Conservation (phyloP, 306 rosid species). For the Acmispon strigosus region DNA sequence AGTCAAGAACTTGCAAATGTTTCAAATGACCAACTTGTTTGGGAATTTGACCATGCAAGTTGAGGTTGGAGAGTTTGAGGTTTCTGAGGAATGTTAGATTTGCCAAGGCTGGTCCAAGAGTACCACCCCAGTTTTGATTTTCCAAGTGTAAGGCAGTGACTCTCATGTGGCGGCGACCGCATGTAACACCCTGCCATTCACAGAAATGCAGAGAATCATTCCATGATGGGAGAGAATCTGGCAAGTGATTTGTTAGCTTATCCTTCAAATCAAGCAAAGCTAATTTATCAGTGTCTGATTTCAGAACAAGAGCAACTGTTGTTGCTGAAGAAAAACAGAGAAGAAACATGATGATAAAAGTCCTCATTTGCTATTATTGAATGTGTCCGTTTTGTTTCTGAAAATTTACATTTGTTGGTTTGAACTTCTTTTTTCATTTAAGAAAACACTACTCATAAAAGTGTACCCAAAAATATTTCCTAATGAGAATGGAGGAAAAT, state of each 20-base stretch:
- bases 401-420: too few relatives aligned
- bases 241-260: slow-evolving; percentile 8
- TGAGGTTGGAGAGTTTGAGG: not conserved
- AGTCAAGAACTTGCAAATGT: slow-evolving; percentile 6
- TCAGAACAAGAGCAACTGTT: not conserved
- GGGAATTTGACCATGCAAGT: slow-evolving; percentile 9
- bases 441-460: too few relatives aligned
- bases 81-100: slow-evolving; percentile 13
- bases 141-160: not conserved
- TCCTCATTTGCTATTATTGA: not conserved
- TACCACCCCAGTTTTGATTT: slow-evolving; percentile 5
- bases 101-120: slow-evolving; percentile 11
- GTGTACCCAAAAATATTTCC: too few relatives aligned
- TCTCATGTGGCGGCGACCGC: not conserved
- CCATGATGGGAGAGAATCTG: slow-evolving; percentile 26
- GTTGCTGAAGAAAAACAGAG: not conserved
- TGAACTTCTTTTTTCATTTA: too few relatives aligned
- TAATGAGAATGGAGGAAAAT: too few relatives aligned
- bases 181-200: slow-evolving; percentile 17
- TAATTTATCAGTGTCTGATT: slow-evolving; percentile 9
- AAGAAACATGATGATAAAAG: not conserved
- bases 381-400: not conserved
- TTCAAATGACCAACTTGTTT: slow-evolving; percentile 16
- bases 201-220: slow-evolving; percentile 21
- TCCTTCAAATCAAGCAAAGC: slow-evolving; percentile 18